These are phyloP conservation scores for Bipolaris cookei DNA, from an alignment of 2,329 filamentous ascomycete species.

Conservation along the genomic window DNA sequence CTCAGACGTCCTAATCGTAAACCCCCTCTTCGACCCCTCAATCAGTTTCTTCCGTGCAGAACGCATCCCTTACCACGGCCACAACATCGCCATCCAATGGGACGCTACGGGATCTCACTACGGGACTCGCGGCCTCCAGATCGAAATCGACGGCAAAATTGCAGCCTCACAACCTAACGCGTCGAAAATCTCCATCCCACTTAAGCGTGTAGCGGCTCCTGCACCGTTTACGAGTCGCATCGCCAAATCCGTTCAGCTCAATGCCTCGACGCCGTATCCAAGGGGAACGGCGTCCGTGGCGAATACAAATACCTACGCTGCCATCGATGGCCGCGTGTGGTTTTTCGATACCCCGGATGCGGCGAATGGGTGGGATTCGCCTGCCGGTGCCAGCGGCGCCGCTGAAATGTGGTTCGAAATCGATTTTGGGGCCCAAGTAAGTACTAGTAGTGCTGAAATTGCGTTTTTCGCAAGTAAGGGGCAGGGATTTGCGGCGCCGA, in stretches of 20 bases:
- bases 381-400: constrained; percentile 29
- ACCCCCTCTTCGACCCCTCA: constrained; percentile 46
- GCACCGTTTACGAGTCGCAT: constrained; percentile 39
- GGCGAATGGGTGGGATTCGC: constrained; percentile 49
- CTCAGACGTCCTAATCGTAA: constrained; percentile 51
- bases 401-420: constrained; percentile 48
- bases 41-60: constrained; percentile 53
- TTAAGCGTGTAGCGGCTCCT: constrained; percentile 27
- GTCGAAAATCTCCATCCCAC: constrained; percentile 30
- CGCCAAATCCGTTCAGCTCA: constrained; percentile 49
- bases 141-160: constrained; percentile 47
- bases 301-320: constrained; percentile 41
- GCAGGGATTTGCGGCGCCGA: constrained; percentile 40
- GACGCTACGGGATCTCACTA: constrained; percentile 47
- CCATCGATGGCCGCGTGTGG: constrained; percentile 51
- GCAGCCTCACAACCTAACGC: constrained; percentile 40
- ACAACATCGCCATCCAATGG: constrained; percentile 53
- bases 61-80: constrained; percentile 52
- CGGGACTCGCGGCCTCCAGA: constrained; percentile 38
- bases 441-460: constrained; percentile 44
- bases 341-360: constrained; percentile 47
- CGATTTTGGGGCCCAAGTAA: constrained; percentile 43
- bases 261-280: constrained; percentile 37
- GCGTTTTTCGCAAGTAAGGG: constrained; percentile 45
- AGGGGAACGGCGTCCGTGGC: constrained; percentile 41